Evolutionary conservation across 805 yeast species (phyloP), one percentile per base, ranked within the genome.

Genomic region (Starmerella stellata): DNA sequence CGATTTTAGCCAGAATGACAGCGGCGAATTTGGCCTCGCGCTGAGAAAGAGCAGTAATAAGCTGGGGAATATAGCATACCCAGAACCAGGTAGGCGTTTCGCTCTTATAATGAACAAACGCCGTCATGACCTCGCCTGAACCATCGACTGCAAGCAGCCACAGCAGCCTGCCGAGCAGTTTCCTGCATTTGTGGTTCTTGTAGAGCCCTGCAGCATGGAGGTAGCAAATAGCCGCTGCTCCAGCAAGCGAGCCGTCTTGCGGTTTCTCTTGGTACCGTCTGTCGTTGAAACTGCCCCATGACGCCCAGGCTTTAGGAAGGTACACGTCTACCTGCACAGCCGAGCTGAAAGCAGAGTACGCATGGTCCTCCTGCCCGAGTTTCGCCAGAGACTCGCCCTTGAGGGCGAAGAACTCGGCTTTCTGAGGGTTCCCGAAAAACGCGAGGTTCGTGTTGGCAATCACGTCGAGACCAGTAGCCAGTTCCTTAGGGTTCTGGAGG

Each of bases 41-140:
- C 49, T 83, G 93, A 1, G 95, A 80, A 43, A 90, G 64, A 0
- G 94, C 76, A 0, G 95, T 77, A 48, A 90, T 64, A 43, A 90
- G 64, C 58, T 92, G 98, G 2, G 98, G 98, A 48, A 90, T 83
- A 52, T 78, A 90, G 0, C 96, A 82, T 34, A 90, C 82, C 96
- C 96, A 90, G 57, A 87, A 87, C 99, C 99, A 90, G 2, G 87
- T 94, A 4, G 99, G 98, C 31, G 82, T 82, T 46, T 92, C 99
- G 17, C 96, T 95, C 45, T 85, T 72, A 56, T 81, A 90, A 36
- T 78, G 74, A 40, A 83, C 94, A 58, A 87, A 87, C 0, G 95
- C 93, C 44, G 74, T 74, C 0, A 92, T 72, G 35, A 90, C 64
- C 0, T 83, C 70, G 1, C 92, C 93, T 1, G 77, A 64, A 56